Conservation (phyloP, 441 rosid genomes). For the Populus trichocarpa region DNA sequence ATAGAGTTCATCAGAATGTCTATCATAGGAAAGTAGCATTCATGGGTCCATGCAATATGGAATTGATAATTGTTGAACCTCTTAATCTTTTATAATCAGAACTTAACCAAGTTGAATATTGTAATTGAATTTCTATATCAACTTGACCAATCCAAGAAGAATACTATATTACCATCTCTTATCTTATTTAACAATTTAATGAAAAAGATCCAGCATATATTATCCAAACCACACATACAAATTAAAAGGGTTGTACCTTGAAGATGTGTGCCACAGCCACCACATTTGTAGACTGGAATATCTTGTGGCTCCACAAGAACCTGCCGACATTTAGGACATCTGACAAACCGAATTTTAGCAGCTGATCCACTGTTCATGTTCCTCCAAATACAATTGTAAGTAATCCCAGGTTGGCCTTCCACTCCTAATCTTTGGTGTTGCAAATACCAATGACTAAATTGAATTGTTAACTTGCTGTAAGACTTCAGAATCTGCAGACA, state of each 20-base stretch:
- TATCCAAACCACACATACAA: background rate
- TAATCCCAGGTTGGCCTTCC: background rate
- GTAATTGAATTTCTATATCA: background rate
- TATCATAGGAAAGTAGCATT: background rate
- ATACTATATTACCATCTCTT: background rate
- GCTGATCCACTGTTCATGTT: conserved; percentile 43
- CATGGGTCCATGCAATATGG: background rate
- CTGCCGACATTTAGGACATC: conserved; percentile 70
- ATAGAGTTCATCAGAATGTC: background rate
- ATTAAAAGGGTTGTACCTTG: conserved; percentile 43
- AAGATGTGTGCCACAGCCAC: conserved; percentile 62
- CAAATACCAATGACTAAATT: background rate
- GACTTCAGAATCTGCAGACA: conserved; percentile 11
- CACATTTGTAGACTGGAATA: conserved; percentile 69
- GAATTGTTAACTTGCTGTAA: background rate
- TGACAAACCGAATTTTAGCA: conserved; percentile 55
- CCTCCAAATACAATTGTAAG: conserved; percentile 11
- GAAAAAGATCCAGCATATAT: background rate
- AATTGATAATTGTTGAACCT: background rate
- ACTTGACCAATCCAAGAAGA: background rate
- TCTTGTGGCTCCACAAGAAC: conserved; percentile 66
- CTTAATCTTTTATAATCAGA: background rate
- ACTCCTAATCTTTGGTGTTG: background rate
- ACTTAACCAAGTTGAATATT: background rate
- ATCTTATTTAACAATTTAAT: conserved; percentile 2